Percentiles rank a stretch among this genome's conserved stretches.
Conservation (phyloP, 2,329 filamentous ascomycete species). For the Neoascochyta sp. region DNA sequence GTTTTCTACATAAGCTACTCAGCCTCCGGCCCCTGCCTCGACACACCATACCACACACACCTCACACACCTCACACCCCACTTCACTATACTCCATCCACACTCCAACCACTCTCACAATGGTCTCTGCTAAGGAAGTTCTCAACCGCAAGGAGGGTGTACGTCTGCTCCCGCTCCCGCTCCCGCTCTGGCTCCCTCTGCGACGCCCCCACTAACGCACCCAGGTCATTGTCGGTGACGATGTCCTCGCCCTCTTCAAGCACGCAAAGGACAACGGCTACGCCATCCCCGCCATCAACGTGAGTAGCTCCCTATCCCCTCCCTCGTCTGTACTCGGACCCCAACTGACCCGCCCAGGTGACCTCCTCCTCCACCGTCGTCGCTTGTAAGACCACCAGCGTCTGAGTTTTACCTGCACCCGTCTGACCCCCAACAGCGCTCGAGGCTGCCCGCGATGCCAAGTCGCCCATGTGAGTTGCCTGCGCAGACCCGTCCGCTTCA, state of each 20-base stretch:
- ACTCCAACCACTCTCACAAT: slow-evolving; percentile 16
- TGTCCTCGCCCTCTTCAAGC: slow-evolving; percentile 71
- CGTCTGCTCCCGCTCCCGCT: slow-evolving; percentile 2
- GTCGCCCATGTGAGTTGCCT: no score
- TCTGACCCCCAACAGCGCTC: slow-evolving; percentile 58
- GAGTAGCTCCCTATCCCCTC: slow-evolving; percentile 2
- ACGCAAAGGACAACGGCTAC: slow-evolving; percentile 71
- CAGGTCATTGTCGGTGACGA: slow-evolving; percentile 61
- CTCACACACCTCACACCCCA: slow-evolving; percentile 6
- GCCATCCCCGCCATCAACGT: slow-evolving; percentile 39
- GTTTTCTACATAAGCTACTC: not conserved
- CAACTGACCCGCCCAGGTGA: slow-evolving; percentile 58
- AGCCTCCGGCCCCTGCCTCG: not conserved
- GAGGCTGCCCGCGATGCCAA: slow-evolving; percentile 93
- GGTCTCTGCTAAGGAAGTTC: slow-evolving; percentile 35
- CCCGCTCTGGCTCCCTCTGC: slow-evolving; percentile 4
- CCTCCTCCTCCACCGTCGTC: slow-evolving; percentile 83
- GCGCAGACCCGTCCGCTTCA: no score
- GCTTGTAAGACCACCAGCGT: slow-evolving; percentile 12
- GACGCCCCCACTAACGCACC: no score
- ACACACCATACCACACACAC: not conserved
- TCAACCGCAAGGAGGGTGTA: slow-evolving; percentile 58
- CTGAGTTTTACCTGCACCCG: not conserved
- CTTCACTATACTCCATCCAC: slow-evolving; percentile 2
- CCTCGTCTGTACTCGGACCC: not conserved